phyloP scores from a whole-genome alignment of 495 filamentous ascomycete species.

The Aspergillus cristatus region DNA sequence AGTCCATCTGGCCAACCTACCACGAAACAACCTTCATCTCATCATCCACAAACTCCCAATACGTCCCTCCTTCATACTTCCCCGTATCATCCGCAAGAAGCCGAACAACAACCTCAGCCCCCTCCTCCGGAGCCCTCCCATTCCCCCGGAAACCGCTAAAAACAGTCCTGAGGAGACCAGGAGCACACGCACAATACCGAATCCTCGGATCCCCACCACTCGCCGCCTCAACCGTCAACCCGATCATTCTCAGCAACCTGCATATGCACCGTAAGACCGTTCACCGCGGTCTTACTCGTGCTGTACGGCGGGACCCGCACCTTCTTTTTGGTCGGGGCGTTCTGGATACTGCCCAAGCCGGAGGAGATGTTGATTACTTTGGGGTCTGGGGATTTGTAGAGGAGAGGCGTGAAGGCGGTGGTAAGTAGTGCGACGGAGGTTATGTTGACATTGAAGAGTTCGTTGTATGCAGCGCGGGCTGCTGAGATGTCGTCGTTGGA shows the following conservation, averaged over 20 bases:
- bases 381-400: conserved; percentile 8
- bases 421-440: conserved; percentile 18
- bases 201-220: conserved; percentile 7
- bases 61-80: conserved; percentile 16
- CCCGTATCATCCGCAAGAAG: conserved; percentile 18
- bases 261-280: conserved; percentile 23
- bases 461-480: conserved; percentile 12
- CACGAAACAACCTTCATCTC: conserved; percentile 26
- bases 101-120: conserved; percentile 23
- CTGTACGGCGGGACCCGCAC: conserved; percentile 13
- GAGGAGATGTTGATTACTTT: conserved; percentile 21
- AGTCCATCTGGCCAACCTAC: too few species aligned
- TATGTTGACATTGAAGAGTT: too few species aligned
- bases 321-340: conserved; percentile 10
- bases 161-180: conserved; percentile 26
- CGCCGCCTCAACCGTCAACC: not conserved
- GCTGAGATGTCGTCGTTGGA: conserved; percentile 4
- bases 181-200: conserved; percentile 17
- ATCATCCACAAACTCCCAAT: conserved; percentile 24
- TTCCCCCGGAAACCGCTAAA: conserved; percentile 22
- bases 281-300: conserved; percentile 21
- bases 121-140: conserved; percentile 21
- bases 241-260: conserved; percentile 21
- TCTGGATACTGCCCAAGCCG: conserved; percentile 8
- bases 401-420: conserved; percentile 17